Percentiles rank a stretch among this genome's conserved stretches.
Evolutionary conservation across 495 filamentous ascomycete genomes (phyloP).

Genomic region (Podospora pseudoanserina): DNA sequence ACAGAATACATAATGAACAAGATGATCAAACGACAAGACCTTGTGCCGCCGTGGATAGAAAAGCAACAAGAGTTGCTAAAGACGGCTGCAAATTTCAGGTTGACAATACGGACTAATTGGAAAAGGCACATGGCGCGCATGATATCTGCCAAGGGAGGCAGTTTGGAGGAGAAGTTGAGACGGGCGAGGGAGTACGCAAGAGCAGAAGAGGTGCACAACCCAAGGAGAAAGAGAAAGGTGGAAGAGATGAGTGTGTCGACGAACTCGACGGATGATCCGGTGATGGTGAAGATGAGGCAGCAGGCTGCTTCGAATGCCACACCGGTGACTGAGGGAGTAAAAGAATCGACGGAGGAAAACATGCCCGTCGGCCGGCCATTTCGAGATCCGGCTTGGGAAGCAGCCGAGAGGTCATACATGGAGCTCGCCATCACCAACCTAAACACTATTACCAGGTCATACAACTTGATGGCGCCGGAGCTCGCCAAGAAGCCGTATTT

Average conservation of each 20-base stretch:
- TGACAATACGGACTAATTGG: conserved; percentile 78
- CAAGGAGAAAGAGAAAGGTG: conserved; percentile 38
- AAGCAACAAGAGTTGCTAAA: conserved; percentile 89
- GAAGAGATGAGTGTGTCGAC: conserved; percentile 48
- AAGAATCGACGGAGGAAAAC: background rate
- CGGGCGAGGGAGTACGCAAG: conserved; percentile 69
- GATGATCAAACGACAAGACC: conserved; percentile 92
- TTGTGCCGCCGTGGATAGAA: conserved; percentile 86
- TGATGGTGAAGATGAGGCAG: conserved; percentile 46
- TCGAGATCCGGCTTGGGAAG: conserved; percentile 63
- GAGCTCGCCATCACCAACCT: conserved; percentile 73
- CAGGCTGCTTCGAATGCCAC: conserved; percentile 16
- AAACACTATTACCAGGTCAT: conserved; percentile 77
- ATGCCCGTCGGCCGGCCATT: conserved; percentile 49
- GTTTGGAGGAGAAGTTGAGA: conserved; percentile 69
- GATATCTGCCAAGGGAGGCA: conserved; percentile 77
- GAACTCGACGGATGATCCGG: conserved; percentile 45
- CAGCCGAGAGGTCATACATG: conserved; percentile 71
- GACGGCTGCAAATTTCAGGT: conserved; percentile 65
- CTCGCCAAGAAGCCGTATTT: conserved; percentile 94
- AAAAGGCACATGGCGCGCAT: conserved; percentile 74
- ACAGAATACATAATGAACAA: conserved; percentile 99
- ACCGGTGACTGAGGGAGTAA: background rate
- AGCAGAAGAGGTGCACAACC: conserved; percentile 61
- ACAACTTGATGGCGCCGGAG: conserved; percentile 91